phyloP scores from a whole-genome alignment of 2,329 filamentous ascomycete genomes.

The Hymenoscyphus linearis region DNA sequence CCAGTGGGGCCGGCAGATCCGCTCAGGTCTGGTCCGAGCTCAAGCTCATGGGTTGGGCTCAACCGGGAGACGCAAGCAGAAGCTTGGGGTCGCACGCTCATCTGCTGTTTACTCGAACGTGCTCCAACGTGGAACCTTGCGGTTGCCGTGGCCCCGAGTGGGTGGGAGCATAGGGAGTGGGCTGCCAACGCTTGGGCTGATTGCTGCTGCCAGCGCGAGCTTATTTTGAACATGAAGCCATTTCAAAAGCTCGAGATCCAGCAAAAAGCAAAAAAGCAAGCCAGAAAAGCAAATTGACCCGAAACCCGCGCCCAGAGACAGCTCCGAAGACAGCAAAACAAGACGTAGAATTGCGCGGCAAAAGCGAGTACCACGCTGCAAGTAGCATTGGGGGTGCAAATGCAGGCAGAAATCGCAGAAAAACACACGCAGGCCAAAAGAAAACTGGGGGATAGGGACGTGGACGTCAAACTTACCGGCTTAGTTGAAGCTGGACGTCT shows the following conservation, averaged over 20 bases:
- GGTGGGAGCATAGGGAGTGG: no score
- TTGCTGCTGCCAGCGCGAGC: not conserved
- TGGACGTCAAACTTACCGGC: conserved; percentile 41
- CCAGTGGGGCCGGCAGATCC: conserved; percentile 5
- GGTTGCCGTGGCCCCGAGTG: no score
- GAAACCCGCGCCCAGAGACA: not conserved
- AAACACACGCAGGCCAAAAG: conserved; percentile 3
- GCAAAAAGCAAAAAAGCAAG: not conserved
- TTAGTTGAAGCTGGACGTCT: conserved; percentile 48
- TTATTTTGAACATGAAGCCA: not conserved
- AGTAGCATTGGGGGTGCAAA: not conserved
- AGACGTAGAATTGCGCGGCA: not conserved
- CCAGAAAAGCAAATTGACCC: not conserved
- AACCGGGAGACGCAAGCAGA: not conserved
- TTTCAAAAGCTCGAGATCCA: not conserved
- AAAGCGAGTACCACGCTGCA: not conserved
- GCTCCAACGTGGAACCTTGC: conserved; percentile 6
- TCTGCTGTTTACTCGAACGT: not conserved
- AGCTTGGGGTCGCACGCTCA: not conserved
- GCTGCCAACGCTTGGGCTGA: not conserved
- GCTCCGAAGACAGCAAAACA: no score
- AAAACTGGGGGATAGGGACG: not conserved
- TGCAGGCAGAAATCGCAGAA: not conserved
- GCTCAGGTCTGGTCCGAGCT: conserved; percentile 8
- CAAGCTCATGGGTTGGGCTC: conserved; percentile 3